Base-by-base conservation (phyloP, 2,329 filamentous ascomycete genomes). In the Thermomyces lanuginosus region DNA sequence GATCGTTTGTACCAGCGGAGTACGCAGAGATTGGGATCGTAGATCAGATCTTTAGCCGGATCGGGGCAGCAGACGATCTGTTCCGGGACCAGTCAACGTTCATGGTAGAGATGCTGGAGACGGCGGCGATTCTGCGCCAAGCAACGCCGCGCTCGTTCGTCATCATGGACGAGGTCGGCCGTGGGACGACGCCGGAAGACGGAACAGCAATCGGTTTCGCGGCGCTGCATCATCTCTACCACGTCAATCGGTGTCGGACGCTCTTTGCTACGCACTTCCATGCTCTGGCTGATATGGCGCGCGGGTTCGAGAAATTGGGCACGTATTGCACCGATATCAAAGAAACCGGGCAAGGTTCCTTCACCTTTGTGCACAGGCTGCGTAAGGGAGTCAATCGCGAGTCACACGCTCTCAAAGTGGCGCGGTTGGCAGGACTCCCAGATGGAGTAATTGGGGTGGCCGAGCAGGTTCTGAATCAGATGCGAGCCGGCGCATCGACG, bases 51-150 rank as follows among this genome's bases (percentile, higher is more conserved):
- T 95, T 92, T 59, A 89, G 77, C 46, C 79, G 89, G 46, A 77
- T 91, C 12, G 89, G 89, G 2, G 91, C 83, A 1, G 89, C 86
- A 2, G 91, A 98, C 51, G 86, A 92, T 48, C 63, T 98, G n/a
- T 93, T 79, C 57, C 71, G 73, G 26, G 79, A 92, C 56, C 84
- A 95, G 52, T 92, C 82, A 28, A 98, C 91, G 0, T 98, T 98
- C 54, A 95, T 98, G 89, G 82, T 95, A 1, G 89, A 98, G 57
- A 98, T 98, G 89, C 66, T 93, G 2, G 89, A 98, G 55, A 92
- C 89, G 11, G 84, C 86, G 2, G 67, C 77, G 14, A 98, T 98
- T 28, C 64, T 98, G 27, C 79, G 76, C 34, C 66, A 79, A 38
- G 86, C 89, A 0, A 95, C 86, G 1, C 57, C 72, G 1, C 67